Evolutionary conservation across 2,329 filamentous ascomycete species (phyloP).

Genomic region (Ustilaginoidea virens): DNA sequence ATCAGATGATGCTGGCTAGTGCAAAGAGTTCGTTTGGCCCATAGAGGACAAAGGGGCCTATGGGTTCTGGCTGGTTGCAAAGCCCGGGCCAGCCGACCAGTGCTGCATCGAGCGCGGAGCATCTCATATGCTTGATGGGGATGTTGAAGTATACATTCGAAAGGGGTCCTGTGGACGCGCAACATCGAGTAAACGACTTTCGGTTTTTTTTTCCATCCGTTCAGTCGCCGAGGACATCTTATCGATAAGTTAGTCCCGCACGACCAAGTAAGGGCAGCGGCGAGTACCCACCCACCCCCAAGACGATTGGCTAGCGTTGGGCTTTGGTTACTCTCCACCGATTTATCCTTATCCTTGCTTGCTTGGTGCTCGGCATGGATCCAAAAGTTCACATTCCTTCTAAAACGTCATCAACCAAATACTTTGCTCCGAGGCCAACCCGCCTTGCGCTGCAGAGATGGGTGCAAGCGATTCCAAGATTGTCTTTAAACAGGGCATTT

Average conservation of each 20-base stretch:
- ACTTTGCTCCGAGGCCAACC: conserved; percentile 5
- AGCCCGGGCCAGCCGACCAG: conserved; percentile 7
- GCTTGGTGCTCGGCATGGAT: too few species aligned
- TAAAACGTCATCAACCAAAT: conserved; percentile 5
- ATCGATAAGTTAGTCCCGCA: conserved; percentile 1
- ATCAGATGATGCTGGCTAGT: conserved; percentile 1
- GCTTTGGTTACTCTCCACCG: too few species aligned
- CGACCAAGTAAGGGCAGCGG: too few species aligned
- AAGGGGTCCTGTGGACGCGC: too few species aligned
- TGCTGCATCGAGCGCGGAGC: conserved; percentile 13
- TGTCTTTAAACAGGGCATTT: conserved; percentile 97
- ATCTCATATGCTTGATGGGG: conserved; percentile 8
- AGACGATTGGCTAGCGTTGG: background rate
- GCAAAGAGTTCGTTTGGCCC: background rate
- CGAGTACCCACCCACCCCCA: too few species aligned
- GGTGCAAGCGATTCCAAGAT: conserved; percentile 98
- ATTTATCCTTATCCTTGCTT: too few species aligned
- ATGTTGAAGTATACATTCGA: too few species aligned
- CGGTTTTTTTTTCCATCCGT: too few species aligned
- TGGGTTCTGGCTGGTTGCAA: background rate
- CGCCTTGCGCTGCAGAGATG: conserved; percentile 39
- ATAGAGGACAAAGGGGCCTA: background rate
- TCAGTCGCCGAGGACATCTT: too few species aligned
- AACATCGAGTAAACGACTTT: background rate
- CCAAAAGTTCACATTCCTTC: conserved; percentile 1